Base-by-base conservation (phyloP, 1,284 basidiomycete species). In the Microbotryomycetes sp. region DNA sequence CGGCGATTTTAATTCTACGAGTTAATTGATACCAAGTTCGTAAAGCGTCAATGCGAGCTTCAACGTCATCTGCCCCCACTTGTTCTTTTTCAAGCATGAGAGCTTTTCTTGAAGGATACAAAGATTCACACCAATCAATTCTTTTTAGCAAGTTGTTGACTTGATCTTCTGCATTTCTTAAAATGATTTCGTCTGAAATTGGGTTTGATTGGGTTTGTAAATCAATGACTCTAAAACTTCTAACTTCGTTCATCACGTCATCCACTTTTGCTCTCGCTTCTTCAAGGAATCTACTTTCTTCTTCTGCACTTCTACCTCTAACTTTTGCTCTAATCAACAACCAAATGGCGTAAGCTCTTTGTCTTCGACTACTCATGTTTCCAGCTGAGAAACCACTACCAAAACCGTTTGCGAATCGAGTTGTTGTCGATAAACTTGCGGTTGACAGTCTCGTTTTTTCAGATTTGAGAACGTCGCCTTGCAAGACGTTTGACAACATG, bases 391-490 rank as follows among this genome's bases (percentile, higher is more conserved):
- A 62, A 6, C 32, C 45, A 25, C 30, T 29, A 12, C 22, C 30
- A 51, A 65, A 58, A 15, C 63, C 66, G 48, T 66, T 62, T 52
- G 66, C 55, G 56, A 72, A 57, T 14, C 56, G 48, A 49, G 68
- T 66, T 26, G 69, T 64, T 53, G 66, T 57, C 29, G 66, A 66
- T 45, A 70, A 45, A 65, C 68, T 47, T 63, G 68, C 59, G 64
- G 72, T 36, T 69, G 73, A 52, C 65, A 75, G 92, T 60, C 93
- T 84, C 23, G 87, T 88, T 77, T 91, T 94, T 78, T 97, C 93
- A 2, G 88, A 87, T 74, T 87, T 89, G 63, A 97, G 81, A 6
- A 97, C 92, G 72, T 97, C 92, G 16, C 93, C 92, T 45, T 85
- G 84, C 31, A 97, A 81, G 25, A 97, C 92, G 45, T 91, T 93